These are phyloP conservation scores for Termitomyces sp. DNA, from an alignment of 768 basidiomycete species.

Conservation along the genomic window DNA sequence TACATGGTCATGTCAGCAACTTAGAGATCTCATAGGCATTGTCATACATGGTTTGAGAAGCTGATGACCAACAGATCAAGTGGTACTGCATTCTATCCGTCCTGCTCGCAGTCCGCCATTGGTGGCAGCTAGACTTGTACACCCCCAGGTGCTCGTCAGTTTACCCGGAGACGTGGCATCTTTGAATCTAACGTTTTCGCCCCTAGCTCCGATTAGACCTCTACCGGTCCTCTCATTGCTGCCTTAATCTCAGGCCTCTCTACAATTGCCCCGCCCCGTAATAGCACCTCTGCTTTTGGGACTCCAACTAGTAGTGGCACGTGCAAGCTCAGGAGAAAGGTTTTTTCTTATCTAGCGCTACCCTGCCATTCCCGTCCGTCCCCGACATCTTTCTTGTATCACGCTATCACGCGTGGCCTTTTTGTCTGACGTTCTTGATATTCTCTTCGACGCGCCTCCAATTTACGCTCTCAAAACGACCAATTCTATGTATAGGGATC, in stretches of 20 bases:
- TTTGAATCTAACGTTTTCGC: slow-evolving; percentile 44
- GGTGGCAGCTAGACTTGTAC: slow-evolving; percentile 46
- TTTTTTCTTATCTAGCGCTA: slow-evolving; percentile 1
- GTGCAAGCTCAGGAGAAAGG: slow-evolving; percentile 16
- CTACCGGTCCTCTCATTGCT: slow-evolving; percentile 50
- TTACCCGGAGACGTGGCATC: slow-evolving; percentile 77
- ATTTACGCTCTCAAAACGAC: too few relatives aligned
- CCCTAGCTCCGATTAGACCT: slow-evolving; percentile 26
- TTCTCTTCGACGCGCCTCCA: background rate
- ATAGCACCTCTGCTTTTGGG: slow-evolving; percentile 4
- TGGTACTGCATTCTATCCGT: slow-evolving; percentile 79
- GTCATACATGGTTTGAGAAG: too few relatives aligned
- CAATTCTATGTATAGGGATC: background rate
- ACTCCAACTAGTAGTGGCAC: slow-evolving; percentile 4
- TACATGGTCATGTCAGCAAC: too few relatives aligned
- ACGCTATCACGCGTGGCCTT: slow-evolving; percentile 24
- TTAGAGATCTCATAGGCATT: too few relatives aligned
- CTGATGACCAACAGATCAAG: too few relatives aligned
- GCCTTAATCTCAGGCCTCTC: slow-evolving; percentile 24
- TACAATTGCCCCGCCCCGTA: background rate
- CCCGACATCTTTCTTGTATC: slow-evolving; percentile 23
- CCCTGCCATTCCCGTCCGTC: slow-evolving; percentile 9
- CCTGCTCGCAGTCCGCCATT: slow-evolving; percentile 56
- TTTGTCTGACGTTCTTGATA: slow-evolving; percentile 1
- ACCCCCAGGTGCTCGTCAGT: slow-evolving; percentile 50